phyloP scores from a whole-genome alignment of 305 asterid species.

The Solanum chacoense region DNA sequence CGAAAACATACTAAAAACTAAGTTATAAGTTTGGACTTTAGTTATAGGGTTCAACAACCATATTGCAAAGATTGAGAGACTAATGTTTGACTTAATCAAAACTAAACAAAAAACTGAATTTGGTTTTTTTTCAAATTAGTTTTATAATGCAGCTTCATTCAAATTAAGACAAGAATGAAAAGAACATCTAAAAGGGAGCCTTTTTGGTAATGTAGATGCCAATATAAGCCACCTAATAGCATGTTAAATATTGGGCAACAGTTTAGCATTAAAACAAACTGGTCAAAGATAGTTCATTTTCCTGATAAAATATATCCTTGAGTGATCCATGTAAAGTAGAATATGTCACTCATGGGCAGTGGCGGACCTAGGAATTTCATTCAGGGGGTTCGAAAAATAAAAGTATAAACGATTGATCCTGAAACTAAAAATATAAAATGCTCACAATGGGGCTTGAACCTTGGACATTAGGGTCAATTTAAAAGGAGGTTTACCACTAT shows the following conservation, averaged over 20 bases:
- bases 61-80: neutral
- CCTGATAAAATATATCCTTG: neutral
- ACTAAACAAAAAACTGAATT: neutral
- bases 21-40: neutral
- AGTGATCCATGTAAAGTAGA: neutral
- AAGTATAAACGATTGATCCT: no score
- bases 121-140: neutral
- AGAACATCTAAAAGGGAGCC: neutral
- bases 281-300: neutral
- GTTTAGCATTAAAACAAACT: neutral
- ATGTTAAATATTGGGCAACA: neutral
- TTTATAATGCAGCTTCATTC: neutral
- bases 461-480: no score
- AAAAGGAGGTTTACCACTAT: no score
- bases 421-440: no score
- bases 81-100: neutral
- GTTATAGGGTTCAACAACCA: neutral
- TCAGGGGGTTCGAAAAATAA: no score
- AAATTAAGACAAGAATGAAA: neutral
- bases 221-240: neutral
- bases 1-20: neutral
- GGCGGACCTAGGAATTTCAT: no score
- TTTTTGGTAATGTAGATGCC: neutral
- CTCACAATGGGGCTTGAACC: no score
- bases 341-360: neutral